Evolutionary conservation across 2,329 filamentous ascomycete species (phyloP).

Genomic region (Diaporthe helianthi): DNA sequence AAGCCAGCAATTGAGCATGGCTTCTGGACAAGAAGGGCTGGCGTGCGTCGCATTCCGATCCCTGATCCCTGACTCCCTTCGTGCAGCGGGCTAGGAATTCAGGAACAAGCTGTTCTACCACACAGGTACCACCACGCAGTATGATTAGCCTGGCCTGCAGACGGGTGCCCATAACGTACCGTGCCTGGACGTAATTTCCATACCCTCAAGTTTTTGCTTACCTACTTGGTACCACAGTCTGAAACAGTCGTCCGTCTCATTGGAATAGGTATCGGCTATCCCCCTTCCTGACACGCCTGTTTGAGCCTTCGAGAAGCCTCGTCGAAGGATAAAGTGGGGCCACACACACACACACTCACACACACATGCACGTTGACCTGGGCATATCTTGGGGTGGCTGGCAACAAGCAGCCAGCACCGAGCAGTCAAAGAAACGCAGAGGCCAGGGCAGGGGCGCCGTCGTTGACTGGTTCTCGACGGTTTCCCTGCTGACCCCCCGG

Average conservation of each 20-base stretch:
- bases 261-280: constrained; percentile 1
- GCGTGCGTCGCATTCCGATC: constrained; percentile 15
- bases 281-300: constrained; percentile 3
- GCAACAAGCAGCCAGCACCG: no score
- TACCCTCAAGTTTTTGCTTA: background rate
- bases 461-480: constrained; percentile 21
- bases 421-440: background rate
- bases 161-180: constrained; percentile 3
- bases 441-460: constrained; percentile 8
- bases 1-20: background rate
- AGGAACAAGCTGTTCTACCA: constrained; percentile 22
- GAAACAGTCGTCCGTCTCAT: constrained; percentile 17
- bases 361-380: no score
- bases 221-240: background rate
- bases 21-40: background rate
- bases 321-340: constrained; percentile 29
- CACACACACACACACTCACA: background rate
- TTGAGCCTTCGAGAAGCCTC: constrained; percentile 25
- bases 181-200: constrained; percentile 18
- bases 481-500: background rate
- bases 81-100: constrained; percentile 27
- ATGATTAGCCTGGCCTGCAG: constrained; percentile 3
- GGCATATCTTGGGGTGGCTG: background rate
- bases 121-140: background rate
- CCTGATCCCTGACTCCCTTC: constrained; percentile 28